Evolutionary conservation across 306 rosid genomes (phyloP), one percentile per base, ranked within the genome.

Genomic region (Myrica gale): DNA sequence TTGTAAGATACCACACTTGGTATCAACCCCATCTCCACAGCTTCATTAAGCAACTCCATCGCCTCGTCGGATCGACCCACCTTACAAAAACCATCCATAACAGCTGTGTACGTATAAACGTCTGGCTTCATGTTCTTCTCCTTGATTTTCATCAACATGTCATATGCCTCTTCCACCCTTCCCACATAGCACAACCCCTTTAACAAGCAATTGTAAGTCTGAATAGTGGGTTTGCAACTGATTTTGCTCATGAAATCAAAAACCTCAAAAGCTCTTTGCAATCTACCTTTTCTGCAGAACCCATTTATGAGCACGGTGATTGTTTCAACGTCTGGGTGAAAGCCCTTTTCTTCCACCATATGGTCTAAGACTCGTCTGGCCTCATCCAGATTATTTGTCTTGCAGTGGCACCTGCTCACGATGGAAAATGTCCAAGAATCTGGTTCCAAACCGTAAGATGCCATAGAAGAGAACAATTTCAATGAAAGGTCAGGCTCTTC

Each of bases 111-210:
- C 1, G 97, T 83, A 78, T 83, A 94, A 58, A 90, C 74, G 69
- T 91, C 96, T 50, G 88, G 90, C 72, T 85, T 82, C 50, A 82
- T 6, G 3, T 42, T 60, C 16, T 71, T 68, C 63, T 78, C 75
- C 81, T 89, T 86, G 77, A 91, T 86, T 8, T 61, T 53, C 72
- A 45, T 73, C 81, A 90, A 74, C 85, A 91, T 82, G n/a, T 91
- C 97, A 68, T 75, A 32, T 17, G 98, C 96, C 71, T 86, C 89
- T 68, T 94, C 98, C 52, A 94, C 91, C 72, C 83, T 88, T 50
- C 97, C 98, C 46, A 94, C 94, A 73, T 84, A 91, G 52, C 92
- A 87, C 74, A 94, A 76, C 20, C 98, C 98, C 82, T 90, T 91
- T 8, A 91, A 77, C 96, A 91, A 87, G 72, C 92, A 94, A 26